Conservation (phyloP, 805 yeast species). For the Kuraishia piskuri region DNA sequence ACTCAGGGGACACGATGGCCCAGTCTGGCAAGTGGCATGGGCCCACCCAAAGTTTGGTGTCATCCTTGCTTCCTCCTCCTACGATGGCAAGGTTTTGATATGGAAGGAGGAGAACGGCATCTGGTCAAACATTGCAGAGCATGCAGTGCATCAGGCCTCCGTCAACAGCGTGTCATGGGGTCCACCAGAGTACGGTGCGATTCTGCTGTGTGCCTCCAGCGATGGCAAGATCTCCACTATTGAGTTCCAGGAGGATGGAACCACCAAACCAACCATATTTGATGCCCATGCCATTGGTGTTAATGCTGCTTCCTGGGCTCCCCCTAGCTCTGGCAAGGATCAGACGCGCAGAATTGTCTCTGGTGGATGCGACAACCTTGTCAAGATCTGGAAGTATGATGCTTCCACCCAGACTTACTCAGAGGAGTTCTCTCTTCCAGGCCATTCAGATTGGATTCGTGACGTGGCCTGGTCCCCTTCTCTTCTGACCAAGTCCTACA, state of each 20-base stretch:
- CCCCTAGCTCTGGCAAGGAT: constrained; percentile 31
- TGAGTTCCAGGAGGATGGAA: constrained; percentile 86
- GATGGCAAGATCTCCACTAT: constrained; percentile 90
- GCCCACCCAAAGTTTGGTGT: constrained; percentile 98
- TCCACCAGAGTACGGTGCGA: constrained; percentile 94
- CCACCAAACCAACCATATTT: constrained; percentile 52
- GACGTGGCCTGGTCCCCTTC: constrained; percentile 99
- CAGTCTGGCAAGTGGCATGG: constrained; percentile 99
- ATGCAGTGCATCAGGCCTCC: constrained; percentile 83
- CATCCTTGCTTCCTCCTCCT: constrained; percentile 88
- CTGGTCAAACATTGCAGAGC: constrained; percentile 85
- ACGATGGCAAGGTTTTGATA: constrained; percentile 87
- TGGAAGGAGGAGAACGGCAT: constrained; percentile 91
- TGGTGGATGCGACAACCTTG: constrained; percentile 92
- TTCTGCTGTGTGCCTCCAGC: constrained; percentile 81
- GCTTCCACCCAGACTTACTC: constrained; percentile 46
- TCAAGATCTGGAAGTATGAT: constrained; percentile 81
- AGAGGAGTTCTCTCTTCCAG: constrained; percentile 71
- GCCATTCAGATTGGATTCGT: constrained; percentile 97
- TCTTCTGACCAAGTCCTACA: constrained; percentile 73
- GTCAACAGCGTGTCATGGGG: constrained; percentile 96
- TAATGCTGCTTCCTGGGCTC: constrained; percentile 95
- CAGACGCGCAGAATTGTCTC: constrained; percentile 73
- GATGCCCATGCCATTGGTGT: constrained; percentile 91
- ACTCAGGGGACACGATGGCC: constrained; percentile 90